Base-by-base conservation (phyloP, 371 early-diverging fungal species). In the Mucor racemosus region DNA sequence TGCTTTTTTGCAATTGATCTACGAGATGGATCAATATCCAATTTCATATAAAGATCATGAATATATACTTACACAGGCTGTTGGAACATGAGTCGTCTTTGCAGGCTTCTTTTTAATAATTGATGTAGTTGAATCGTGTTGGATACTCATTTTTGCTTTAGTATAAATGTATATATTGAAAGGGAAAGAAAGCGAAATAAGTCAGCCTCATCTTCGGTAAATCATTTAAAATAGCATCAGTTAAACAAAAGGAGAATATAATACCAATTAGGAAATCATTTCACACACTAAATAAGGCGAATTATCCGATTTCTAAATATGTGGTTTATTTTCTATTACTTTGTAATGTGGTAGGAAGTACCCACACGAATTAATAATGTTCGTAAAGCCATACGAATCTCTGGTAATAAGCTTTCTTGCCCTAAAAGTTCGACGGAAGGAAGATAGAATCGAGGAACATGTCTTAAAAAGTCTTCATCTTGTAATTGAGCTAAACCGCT, bases 401-500 rank as follows among this genome's bases (percentile, higher is more conserved):
- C 82, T 8, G 77, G 73, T 46, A 80, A 57, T 40, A 77, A 48
- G 58, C 75, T 80, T 39, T 83, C 80, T 69, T 84, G 82, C 2
- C 77, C 77, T 53, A 85, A 57, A 48, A 85, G 66, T 44, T 81
- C 82, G 35, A 85, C 76, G 14, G 84, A 79, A 31, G 80, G 76
- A 7, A 76, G 48, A 59, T 85, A 85, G 36, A 85, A 80, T 34
- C 74, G 73, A 17, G 84, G 82, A 1, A 84, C 71, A 62, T 82
- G 81, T 69, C 73, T 68, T 21, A 76, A 50, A 59, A 83, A 83
- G 59, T 85, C 86, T 77, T 85, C 78, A 59, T 83, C 82, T 69
- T 83, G 79, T 34, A 85, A 64, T 34, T 80, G 77, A 8, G 82
- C 65, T 57, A 82, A 65, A 14, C 81, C 84, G 40, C 73, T 76